phyloP scores from a whole-genome alignment of 2,329 filamentous ascomycete genomes.

The Neopestalotiopsis sp. region DNA sequence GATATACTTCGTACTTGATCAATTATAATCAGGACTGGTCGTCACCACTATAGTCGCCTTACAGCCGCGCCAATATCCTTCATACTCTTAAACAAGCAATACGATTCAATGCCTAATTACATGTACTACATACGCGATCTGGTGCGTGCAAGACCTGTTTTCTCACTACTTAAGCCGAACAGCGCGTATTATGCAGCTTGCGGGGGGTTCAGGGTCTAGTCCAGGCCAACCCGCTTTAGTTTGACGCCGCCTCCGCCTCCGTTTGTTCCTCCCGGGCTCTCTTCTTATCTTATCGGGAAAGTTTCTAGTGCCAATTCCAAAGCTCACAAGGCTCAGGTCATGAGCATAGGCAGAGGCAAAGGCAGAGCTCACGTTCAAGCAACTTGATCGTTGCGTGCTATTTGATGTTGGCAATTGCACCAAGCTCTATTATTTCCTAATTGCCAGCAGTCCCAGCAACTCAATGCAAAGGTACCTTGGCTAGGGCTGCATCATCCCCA shows the following conservation, averaged over 20 bases:
- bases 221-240: background rate
- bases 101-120: too few species aligned
- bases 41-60: too few species aligned
- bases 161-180: background rate
- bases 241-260: background rate
- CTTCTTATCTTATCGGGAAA: slow-evolving; percentile 18
- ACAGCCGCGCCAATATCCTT: too few species aligned
- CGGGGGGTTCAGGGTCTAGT: background rate
- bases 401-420: background rate
- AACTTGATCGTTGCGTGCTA: background rate
- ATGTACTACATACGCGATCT: too few species aligned
- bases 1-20: too few species aligned
- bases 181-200: background rate
- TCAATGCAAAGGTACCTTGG: background rate
- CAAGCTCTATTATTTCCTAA: background rate
- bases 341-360: too few species aligned
- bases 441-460: background rate
- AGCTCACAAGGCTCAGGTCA: background rate
- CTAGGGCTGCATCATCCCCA: slow-evolving; percentile 17
- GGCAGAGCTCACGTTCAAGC: background rate
- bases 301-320: slow-evolving; percentile 1
- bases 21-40: too few species aligned
- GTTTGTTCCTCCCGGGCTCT: background rate
- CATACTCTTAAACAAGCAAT: too few species aligned
- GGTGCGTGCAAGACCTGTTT: too few species aligned